Evolutionary conservation across 2,329 filamentous ascomycete genomes (phyloP).

Genomic region (Sphaerostilbella broomeana): DNA sequence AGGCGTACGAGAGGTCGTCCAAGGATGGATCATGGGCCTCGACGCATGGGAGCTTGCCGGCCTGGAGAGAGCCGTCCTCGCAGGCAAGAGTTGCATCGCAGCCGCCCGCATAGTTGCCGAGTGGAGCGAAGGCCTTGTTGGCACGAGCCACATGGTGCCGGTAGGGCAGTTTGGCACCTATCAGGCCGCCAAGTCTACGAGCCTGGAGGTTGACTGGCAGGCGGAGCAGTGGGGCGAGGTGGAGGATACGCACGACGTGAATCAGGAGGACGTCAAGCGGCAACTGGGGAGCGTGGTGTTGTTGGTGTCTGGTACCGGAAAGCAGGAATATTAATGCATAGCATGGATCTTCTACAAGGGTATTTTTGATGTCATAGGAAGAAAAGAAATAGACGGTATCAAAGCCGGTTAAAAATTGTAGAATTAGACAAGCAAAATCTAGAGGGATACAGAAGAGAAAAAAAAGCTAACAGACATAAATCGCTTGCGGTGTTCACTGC

Average conservation of each 20-base stretch:
- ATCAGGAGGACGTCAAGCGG: slow-evolving; percentile 79
- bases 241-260: slow-evolving; percentile 95
- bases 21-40: slow-evolving; percentile 68
- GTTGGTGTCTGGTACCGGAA: slow-evolving; percentile 59
- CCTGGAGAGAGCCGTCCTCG: slow-evolving; percentile 74
- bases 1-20: slow-evolving; percentile 69
- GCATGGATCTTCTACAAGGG: background rate
- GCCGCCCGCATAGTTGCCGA: slow-evolving; percentile 73
- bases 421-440: too few relatives aligned
- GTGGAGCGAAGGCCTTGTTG: slow-evolving; percentile 71
- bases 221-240: slow-evolving; percentile 90
- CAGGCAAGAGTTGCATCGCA: slow-evolving; percentile 78
- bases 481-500: too few relatives aligned
- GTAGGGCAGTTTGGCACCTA: slow-evolving; percentile 64
- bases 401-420: too few relatives aligned
- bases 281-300: slow-evolving; percentile 84
- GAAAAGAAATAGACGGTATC: background rate
- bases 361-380: background rate
- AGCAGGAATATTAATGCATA: slow-evolving; percentile 11
- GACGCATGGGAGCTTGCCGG: slow-evolving; percentile 77
- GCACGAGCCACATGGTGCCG: slow-evolving; percentile 33
- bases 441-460: too few relatives aligned
- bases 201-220: slow-evolving; percentile 85
- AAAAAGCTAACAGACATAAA: too few relatives aligned
- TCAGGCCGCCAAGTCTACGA: slow-evolving; percentile 71